These are phyloP conservation scores for Parafenestella ontariensis DNA, from an alignment of 2,329 filamentous ascomycete genomes.

Conservation along the genomic window DNA sequence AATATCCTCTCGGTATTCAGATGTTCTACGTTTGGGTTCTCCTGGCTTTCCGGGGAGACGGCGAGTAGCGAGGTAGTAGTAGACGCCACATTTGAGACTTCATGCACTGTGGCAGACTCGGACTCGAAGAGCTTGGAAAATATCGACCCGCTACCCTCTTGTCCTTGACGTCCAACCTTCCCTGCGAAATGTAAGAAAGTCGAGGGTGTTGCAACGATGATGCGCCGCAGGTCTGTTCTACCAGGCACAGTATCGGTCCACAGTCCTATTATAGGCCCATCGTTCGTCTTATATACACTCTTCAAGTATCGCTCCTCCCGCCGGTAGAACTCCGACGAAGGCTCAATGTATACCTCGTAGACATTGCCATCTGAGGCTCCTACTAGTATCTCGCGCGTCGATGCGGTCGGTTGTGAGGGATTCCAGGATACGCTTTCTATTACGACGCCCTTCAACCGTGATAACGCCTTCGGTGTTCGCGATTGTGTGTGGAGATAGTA, in stretches of 20 bases:
- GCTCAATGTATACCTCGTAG: conserved; percentile 95
- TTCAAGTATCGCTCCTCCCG: conserved; percentile 94
- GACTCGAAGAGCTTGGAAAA: conserved; percentile 88
- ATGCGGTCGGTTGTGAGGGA: conserved; percentile 87
- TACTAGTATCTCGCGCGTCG: conserved; percentile 90
- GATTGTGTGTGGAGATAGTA: conserved; percentile 98
- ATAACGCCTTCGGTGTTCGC: conserved; percentile 81
- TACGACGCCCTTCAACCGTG: conserved; percentile 81
- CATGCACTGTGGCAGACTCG: conserved; percentile 79
- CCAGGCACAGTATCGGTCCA: conserved; percentile 79
- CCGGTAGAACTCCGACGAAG: conserved; percentile 91
- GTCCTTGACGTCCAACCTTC: conserved; percentile 72
- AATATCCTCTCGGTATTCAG: conserved; percentile 73
- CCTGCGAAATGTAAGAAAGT: conserved; percentile 83
- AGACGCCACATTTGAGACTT: conserved; percentile 67
- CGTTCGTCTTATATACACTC: conserved; percentile 79
- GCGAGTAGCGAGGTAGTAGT: conserved; percentile 71
- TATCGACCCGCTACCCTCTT: conserved; percentile 83
- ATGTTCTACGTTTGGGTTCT: conserved; percentile 59
- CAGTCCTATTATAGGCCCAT: conserved; percentile 83
- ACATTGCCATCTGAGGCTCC: conserved; percentile 93
- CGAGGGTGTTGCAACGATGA: conserved; percentile 80
- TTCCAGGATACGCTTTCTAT: conserved; percentile 96
- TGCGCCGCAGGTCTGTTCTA: conserved; percentile 74
- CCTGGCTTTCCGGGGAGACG: conserved; percentile 75